Evolutionary conservation across 176 grass and related monocot genomes (phyloP).

Genomic region (Guadua angustifolia): DNA sequence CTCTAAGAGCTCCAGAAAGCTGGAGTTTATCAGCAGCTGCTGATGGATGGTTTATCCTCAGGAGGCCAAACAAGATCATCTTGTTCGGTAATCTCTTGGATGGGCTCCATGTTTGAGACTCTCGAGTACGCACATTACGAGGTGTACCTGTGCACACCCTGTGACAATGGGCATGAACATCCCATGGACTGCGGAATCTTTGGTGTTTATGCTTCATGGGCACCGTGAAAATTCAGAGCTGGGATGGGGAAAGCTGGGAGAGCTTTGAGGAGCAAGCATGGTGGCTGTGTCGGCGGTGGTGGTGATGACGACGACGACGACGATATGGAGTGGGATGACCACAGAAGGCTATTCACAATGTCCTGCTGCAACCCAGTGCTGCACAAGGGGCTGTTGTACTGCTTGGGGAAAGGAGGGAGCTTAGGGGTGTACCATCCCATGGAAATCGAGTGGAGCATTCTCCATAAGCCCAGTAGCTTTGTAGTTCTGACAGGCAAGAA

Average conservation of each 20-base stretch:
- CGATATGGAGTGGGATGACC: too few relatives aligned
- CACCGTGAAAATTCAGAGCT: background rate
- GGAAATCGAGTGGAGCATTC: background rate
- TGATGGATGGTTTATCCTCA: background rate
- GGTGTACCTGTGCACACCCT: too few relatives aligned
- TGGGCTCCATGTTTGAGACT: background rate
- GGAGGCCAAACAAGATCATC: background rate
- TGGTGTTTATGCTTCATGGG: background rate
- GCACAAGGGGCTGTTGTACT: constrained; percentile 18
- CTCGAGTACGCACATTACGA: too few relatives aligned
- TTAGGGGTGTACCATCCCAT: background rate
- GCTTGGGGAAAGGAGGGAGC: background rate
- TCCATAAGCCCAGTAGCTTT: background rate
- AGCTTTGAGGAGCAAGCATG: background rate
- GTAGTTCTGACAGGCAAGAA: background rate
- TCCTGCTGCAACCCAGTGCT: background rate
- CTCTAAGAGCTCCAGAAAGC: background rate
- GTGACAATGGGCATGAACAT: too few relatives aligned
- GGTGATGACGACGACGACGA: too few relatives aligned
- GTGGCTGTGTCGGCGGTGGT: background rate
- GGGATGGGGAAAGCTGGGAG: background rate
- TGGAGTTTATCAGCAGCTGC: background rate
- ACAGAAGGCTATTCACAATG: background rate
- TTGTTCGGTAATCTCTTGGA: background rate
- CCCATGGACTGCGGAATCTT: background rate